Evolutionary conservation across 148 eudicot species (phyloP).

Genomic region (Pharnaceum exiguum): DNA sequence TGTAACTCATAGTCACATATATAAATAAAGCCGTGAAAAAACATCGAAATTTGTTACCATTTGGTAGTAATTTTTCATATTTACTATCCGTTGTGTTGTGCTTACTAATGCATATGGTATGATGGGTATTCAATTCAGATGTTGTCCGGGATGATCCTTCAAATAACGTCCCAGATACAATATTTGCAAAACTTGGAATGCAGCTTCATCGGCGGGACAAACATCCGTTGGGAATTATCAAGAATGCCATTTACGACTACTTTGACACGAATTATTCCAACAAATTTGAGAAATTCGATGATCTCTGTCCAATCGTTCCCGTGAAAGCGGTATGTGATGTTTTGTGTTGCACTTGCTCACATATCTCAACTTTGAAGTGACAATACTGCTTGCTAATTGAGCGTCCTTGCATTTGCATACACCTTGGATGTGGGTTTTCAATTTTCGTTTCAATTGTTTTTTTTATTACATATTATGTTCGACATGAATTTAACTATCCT

Average conservation of each 20-base stretch:
- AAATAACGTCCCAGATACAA: too few species aligned
- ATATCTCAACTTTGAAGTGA: neutral
- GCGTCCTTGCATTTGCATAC: too few species aligned
- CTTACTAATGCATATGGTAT: conserved; percentile 13
- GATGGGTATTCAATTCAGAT: conserved; percentile 61
- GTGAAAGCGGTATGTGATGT: conserved; percentile 36
- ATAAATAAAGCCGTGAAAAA: too few species aligned
- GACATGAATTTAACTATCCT: too few species aligned
- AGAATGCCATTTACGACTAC: conserved; percentile 84
- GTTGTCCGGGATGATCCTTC: conserved; percentile 90
- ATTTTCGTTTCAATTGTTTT: too few species aligned
- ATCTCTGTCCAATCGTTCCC: conserved; percentile 65
- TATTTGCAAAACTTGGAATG: conserved; percentile 87
- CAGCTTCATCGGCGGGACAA: conserved; percentile 76
- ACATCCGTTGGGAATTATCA: conserved; percentile 90
- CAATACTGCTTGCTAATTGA: too few species aligned
- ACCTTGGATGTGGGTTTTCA: too few species aligned
- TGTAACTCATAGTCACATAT: too few species aligned
- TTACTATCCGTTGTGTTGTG: neutral
- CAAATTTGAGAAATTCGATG: conserved; percentile 65
- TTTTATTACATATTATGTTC: too few species aligned
- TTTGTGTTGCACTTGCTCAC: neutral
- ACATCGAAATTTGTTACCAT: too few species aligned
- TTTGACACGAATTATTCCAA: conserved; percentile 63
- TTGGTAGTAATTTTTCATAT: too few species aligned